Evolutionary conservation across 2,329 filamentous ascomycete genomes (phyloP).

Genomic region (Phaeophleospora eucalypticola): DNA sequence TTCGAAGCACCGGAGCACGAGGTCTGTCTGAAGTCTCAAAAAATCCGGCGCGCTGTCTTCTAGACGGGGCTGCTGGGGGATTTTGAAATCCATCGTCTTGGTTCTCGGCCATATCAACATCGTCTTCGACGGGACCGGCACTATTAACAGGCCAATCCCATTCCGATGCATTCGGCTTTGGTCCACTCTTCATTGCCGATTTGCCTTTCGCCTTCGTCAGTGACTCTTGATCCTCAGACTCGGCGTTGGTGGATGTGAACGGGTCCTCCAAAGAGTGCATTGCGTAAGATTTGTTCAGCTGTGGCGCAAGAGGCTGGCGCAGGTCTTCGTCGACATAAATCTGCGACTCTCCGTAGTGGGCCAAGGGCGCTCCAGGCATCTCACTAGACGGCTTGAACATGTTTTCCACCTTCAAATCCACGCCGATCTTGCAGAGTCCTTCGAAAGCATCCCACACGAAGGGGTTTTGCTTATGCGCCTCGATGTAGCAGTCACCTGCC

Average conservation of each 20-base stretch:
- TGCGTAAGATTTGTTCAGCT: conserved; percentile 21
- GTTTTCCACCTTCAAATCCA: conserved; percentile 74
- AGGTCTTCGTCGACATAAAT: conserved; percentile 30
- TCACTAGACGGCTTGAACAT: conserved; percentile 75
- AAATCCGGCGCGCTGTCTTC: conserved; percentile 33
- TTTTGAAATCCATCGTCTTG: conserved; percentile 33
- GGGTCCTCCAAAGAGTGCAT: conserved; percentile 36
- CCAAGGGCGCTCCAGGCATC: conserved; percentile 44
- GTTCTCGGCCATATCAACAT: conserved; percentile 34
- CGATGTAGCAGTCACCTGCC: conserved; percentile 81
- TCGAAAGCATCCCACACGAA: conserved; percentile 98
- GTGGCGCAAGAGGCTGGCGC: conserved; percentile 21
- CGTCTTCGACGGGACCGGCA: conserved; percentile 39
- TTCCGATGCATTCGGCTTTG: conserved; percentile 20
- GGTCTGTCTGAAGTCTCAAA: conserved; percentile 26
- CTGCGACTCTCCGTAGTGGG: conserved; percentile 17
- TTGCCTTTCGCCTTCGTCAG: conserved; percentile 43
- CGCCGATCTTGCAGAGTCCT: conserved; percentile 76
- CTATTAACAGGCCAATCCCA: conserved; percentile 48
- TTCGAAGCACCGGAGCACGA: conserved; percentile 37
- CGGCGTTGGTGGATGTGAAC: conserved; percentile 37
- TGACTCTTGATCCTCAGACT: conserved; percentile 32
- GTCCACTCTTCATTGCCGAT: conserved; percentile 26
- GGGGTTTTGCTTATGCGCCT: conserved; percentile 82
- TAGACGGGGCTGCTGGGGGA: conserved; percentile 46